These are phyloP conservation scores for Meyerozyma smithsonii DNA, from an alignment of 1,139 yeast species.

Conservation along the genomic window DNA sequence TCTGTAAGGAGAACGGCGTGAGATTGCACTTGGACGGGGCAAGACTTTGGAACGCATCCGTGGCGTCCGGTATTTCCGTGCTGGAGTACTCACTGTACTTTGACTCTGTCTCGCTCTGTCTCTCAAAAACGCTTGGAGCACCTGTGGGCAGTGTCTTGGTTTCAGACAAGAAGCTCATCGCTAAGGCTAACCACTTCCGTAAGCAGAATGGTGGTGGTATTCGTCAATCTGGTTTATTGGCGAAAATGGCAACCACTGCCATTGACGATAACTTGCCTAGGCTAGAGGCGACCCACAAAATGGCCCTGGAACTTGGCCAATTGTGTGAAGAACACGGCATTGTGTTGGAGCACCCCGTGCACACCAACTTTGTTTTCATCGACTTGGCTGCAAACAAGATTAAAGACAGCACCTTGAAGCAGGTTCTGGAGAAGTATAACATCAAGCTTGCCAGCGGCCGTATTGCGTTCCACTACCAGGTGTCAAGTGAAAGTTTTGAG, in stretches of 20 bases:
- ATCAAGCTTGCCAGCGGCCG: constrained; percentile 29
- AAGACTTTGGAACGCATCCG: constrained; percentile 44
- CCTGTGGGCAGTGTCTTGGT: constrained; percentile 45
- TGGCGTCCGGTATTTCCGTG: constrained; percentile 34
- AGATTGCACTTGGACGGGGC: constrained; percentile 45
- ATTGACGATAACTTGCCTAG: constrained; percentile 35
- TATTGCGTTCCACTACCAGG: constrained; percentile 38
- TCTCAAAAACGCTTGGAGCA: constrained; percentile 43
- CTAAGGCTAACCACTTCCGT: constrained; percentile 43
- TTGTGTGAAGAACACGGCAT: constrained; percentile 14
- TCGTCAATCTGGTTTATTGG: constrained; percentile 41
- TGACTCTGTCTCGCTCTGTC: constrained; percentile 43
- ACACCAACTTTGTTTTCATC: constrained; percentile 40
- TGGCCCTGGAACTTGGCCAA: constrained; percentile 11
- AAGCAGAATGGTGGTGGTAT: constrained; percentile 48
- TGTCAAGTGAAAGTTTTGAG: constrained; percentile 28
- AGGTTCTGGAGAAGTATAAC: constrained; percentile 16
- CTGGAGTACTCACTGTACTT: constrained; percentile 36
- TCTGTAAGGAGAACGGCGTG: constrained; percentile 30
- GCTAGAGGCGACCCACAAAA: constrained; percentile 14
- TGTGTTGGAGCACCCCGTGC: constrained; percentile 33
- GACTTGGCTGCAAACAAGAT: constrained; percentile 30
- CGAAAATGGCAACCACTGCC: constrained; percentile 39
- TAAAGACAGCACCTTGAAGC: constrained; percentile 8
- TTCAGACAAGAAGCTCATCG: constrained; percentile 26